Evolutionary conservation across 805 yeast genomes (phyloP), one percentile per base, ranked within the genome.

Genomic region (Ogataea corticis): DNA sequence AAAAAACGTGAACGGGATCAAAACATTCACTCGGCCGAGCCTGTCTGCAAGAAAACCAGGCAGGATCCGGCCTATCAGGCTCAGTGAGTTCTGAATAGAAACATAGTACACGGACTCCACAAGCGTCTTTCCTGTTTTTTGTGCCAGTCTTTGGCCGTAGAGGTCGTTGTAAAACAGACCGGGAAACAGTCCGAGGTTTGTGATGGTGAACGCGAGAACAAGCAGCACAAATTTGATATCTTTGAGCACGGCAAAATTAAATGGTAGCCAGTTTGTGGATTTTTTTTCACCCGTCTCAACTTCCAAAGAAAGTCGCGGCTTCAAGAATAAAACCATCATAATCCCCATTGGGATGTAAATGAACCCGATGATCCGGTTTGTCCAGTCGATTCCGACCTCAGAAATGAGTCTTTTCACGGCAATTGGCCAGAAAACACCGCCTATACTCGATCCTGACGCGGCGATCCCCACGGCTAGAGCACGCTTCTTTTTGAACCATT

Each of bases 101-200:
- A 72, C 3, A 83, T 82, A 2, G 76, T 72, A 40, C 51, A 54
- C 17, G 56, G 42, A 12, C 56, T 54, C 10, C 57, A 50, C 73
- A 34, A 75, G 65, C 79, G 74, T 76, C 35, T 77, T 76, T 2
- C 66, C 12, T 81, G 69, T 50, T 73, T 77, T 82, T 59, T 11
- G 73, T 67, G 58, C 81, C 79, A 51, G 73, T 77, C 82, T 61
- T 12, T 74, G 67, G 58, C 81, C 80, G 42, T 79, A 66, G 27
- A 79, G 65, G 33, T 79, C 75, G 28, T 77, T 79, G 52, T 80
- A 81, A 3, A 83, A 85, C 46, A 80, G 66, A 59, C 79, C 72
- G 12, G 82, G 73, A 33, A 72, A 64, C 7, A 71, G 37, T 2
- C 38, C 46, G 15, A 43, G 23, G 17, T 34, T 38, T 30, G 42